phyloP scores from a whole-genome alignment of 2,329 filamentous ascomycete species.

The Calycina herbarum region DNA sequence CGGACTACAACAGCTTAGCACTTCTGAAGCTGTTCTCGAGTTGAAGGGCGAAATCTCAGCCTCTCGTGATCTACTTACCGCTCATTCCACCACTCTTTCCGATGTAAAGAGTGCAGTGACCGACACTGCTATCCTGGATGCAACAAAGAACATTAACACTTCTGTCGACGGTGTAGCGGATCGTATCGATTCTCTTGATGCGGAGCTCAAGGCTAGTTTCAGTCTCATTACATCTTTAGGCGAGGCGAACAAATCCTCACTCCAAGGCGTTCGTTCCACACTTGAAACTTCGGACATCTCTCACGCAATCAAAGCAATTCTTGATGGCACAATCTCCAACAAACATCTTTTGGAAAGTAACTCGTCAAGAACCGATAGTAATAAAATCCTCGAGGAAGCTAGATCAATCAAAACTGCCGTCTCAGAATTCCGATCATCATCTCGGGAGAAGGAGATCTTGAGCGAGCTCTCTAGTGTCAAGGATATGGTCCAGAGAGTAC shows the following conservation, averaged over 20 bases:
- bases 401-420: background rate
- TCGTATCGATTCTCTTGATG: slow-evolving; percentile 3
- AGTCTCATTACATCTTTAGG: background rate
- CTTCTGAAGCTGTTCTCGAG: background rate
- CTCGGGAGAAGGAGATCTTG: slow-evolving; percentile 5
- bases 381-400: slow-evolving; percentile 12
- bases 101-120: background rate
- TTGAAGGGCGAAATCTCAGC: background rate
- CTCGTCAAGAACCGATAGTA: slow-evolving; percentile 3
- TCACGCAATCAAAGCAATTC: slow-evolving; percentile 3
- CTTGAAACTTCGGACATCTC: background rate
- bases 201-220: background rate
- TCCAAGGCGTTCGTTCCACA: background rate
- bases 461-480: slow-evolving; percentile 5
- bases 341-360: slow-evolving; percentile 6
- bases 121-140: background rate
- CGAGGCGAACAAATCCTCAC: slow-evolving; percentile 2
- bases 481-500: slow-evolving; percentile 4
- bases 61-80: background rate
- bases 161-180: slow-evolving; percentile 3
- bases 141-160: background rate
- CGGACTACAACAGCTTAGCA: background rate
- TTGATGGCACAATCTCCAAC: slow-evolving; percentile 5
- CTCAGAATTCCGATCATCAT: slow-evolving; percentile 4
- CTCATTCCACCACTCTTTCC: slow-evolving; percentile 4